Evolutionary conservation across 176 grass and related monocot species (phyloP), one percentile per base, ranked within the genome.

Genomic region (Tillandsia leiboldiana): DNA sequence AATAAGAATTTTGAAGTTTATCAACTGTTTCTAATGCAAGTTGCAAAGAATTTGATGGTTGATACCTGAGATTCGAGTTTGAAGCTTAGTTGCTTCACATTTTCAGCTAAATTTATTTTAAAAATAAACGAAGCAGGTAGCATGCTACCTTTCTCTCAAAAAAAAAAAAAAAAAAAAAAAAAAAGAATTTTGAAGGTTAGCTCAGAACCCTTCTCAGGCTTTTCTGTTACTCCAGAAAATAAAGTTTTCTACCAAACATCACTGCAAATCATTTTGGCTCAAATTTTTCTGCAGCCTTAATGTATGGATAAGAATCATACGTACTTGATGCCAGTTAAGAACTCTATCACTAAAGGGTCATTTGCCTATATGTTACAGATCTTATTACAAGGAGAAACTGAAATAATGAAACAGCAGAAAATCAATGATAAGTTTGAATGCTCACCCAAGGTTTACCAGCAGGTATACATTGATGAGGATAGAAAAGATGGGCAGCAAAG

Each of bases 391-490:
- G 56, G 17, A 51, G 14, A 53, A 12, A 72, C 42, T 56, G 18
- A 71, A 52, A 20, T 11, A n/a, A 70, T 3, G 26, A 72, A 42
- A 7, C 33, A 42, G 33, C 22, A 72, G 17, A 7, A 51, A 1
- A 8, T 24, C 13, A 33, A 2, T n/a, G 13, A 26, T 18, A 61
- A 61, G 56, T 18, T 18, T 61, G 15, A 20, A 61, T 61, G 26
- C 81, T 82, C 51, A 94, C 90, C 90, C 72, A 4, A 90, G 75
- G 68, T 94, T 94, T 74, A 94, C 70, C 10, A 94, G 42, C 65
- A 94, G 64, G 71, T 94, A 89, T 12, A 72, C 83, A 58, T 90
- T 89, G 77, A 94, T 82, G 75, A 94, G 83, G 70, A 91, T 94
- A 58, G 80, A 90, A 75, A 89, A 81, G 33, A 86, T 84, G 1